phyloP scores from a whole-genome alignment of 1,284 basidiomycete species.

The Tylopilus orsonianus region DNA sequence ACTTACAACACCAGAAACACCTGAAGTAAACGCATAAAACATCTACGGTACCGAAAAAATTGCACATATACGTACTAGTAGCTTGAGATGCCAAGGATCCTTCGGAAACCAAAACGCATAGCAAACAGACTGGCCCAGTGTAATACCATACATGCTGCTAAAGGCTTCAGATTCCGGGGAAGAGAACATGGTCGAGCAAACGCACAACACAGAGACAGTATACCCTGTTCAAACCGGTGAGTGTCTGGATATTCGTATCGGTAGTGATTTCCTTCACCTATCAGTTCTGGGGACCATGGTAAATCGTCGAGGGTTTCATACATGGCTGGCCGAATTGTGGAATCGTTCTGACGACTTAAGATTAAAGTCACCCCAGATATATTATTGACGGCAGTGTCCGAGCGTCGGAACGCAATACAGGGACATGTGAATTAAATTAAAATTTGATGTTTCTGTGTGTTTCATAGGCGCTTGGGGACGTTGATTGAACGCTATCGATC shows the following conservation, averaged over 20 bases:
- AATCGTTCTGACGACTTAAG: too few relatives aligned
- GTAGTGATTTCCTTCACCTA: conserved; percentile 4
- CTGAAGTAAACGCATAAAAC: conserved; percentile 3
- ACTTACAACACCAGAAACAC: conserved; percentile 9
- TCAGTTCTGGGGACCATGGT: conserved; percentile 8
- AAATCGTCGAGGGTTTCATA: background rate
- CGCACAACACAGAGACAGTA: conserved; percentile 7
- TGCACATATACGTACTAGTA: conserved; percentile 1
- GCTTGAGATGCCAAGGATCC: conserved; percentile 4
- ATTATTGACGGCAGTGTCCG: background rate
- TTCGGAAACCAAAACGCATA: conserved; percentile 15
- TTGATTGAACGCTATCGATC: too few relatives aligned
- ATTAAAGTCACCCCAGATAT: too few relatives aligned
- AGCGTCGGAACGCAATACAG: too few relatives aligned
- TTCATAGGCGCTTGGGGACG: too few relatives aligned
- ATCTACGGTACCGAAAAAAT: background rate
- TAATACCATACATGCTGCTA: conserved; percentile 13
- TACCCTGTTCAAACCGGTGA: conserved; percentile 8
- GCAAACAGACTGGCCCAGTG: conserved; percentile 13
- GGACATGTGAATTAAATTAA: too few relatives aligned
- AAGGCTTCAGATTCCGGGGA: background rate
- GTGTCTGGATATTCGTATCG: background rate
- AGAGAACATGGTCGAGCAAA: background rate
- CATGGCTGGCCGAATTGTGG: background rate
- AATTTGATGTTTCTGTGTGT: too few relatives aligned